Base-by-base conservation (phyloP, 78 protist species). In the Dictyostelium discoideum region DNA sequence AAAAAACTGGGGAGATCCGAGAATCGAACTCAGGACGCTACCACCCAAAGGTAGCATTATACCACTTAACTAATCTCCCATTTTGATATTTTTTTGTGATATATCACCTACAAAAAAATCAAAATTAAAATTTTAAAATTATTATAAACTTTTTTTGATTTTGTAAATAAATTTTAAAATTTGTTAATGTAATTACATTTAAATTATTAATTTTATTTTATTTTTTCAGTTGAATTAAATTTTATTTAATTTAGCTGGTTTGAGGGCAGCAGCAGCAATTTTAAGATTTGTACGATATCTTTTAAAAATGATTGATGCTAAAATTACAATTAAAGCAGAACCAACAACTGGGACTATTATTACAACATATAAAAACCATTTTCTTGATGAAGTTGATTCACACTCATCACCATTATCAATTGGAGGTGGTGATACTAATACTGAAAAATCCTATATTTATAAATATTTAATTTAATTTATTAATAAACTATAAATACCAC, bases 1-100 rank as follows among this genome's bases (percentile, higher is more conserved):
- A 32, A 32, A 32, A 32, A 1, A 32, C 37, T 82, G 86, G 86
- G 86, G 86, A 82, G 42, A 82, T 82, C 86, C 86, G 86, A 82
- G 86, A 82, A 82, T 82, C 86, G 86, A 82, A 82, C 86, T 82
- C 86, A 82, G 86, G 86, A 82, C 86, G 86, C 86, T 82, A 82
- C 86, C 86, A 82, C 86, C 86, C 86, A 82, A 82, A 82, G 86
- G 86, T 82, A 82, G 86, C 86, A 82, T 82, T 82, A 82, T 82
- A 82, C 86, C 86, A 82, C 86, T 82, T 82, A 82, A 82, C 86
- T 82, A 82, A 82, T 82, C 42, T 82, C 86, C 86, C 86, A 2
- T 60, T 60, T 60, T 54, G 48, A 46, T 46, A 8, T 9, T 46
- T 46, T 46, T 46, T 42, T 42, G 46, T n/a, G n/a, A n/a, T n/a